These are phyloP conservation scores for Elsinoe arachidis DNA, from an alignment of 2,329 filamentous ascomycete genomes.

Conservation along the genomic window DNA sequence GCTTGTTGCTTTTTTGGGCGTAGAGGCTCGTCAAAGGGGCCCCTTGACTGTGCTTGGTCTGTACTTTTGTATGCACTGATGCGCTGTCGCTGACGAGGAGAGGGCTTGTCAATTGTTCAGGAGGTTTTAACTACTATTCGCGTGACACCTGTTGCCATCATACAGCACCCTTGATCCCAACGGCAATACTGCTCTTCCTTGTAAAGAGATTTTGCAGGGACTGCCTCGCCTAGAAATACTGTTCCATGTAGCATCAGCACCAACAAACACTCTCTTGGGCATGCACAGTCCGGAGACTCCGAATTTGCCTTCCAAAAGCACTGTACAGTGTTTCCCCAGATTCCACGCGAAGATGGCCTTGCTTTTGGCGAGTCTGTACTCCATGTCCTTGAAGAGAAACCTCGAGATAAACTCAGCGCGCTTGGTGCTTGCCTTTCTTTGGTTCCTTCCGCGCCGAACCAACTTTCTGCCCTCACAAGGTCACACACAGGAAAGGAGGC, in stretches of 20 bases:
- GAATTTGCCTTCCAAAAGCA: no score
- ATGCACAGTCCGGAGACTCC: no score
- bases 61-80: background rate
- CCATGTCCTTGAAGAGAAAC: background rate
- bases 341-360: no score
- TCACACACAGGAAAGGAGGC: background rate
- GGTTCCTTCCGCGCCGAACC: background rate
- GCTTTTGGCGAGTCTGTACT: background rate
- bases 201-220: constrained; percentile 3
- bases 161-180: no score
- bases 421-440: constrained; percentile 1
- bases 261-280: background rate
- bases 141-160: background rate
- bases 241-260: background rate
- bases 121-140: background rate
- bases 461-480: background rate
- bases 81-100: background rate
- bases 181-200: no score
- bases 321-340: no score
- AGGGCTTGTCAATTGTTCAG: no score
- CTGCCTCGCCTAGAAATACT: background rate
- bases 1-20: constrained; percentile 2
- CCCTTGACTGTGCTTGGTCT: background rate
- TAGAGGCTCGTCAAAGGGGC: background rate
- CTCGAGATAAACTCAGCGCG: background rate